Evolutionary conservation across 2,329 filamentous ascomycete genomes (phyloP), one percentile per base, ranked within the genome.

Genomic region (Neonectria hederae): DNA sequence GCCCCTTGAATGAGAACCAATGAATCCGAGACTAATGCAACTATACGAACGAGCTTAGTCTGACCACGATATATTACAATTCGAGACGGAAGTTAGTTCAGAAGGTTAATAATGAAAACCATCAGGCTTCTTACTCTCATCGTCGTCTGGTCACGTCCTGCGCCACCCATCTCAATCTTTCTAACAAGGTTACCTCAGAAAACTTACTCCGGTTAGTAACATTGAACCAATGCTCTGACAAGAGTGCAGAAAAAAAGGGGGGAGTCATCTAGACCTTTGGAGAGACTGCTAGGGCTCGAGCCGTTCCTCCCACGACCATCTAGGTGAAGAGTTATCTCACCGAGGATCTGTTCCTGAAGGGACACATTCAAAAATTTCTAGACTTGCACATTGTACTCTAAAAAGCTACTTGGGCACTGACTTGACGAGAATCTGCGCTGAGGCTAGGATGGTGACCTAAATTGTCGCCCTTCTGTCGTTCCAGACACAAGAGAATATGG

Each of bases 251-350:
- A n/a, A n/a, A n/a, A n/a, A n/a, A n/a, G n/a, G n/a, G n/a, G n/a
- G n/a, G n/a, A n/a, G n/a, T n/a, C n/a, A n/a, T n/a, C n/a, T n/a
- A n/a, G 62, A 54, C 4, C 46, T 57, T 38, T 61, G 57, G 52
- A 61, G 24, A 45, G 46, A 60, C 40, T 46, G 57, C 14, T 4
- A 56, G 54, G 54, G 14, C 46, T 58, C 8, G 54, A 61, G 22
- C 53, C 40, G 35, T 57, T 61, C 17, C 53, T 62, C n/a, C 28
- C n/a, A 24, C 45, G 30, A 54, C 17, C 48, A 62, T 17, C 3
- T 40, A 35, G 6, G 26, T 54, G 28, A 43, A 17, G 24, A n/a
- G n/a, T n/a, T n/a, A n/a, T 35, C n/a, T 32, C n/a, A n/a, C 28
- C 6, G 21, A 54, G 22, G 53, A 57, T 30, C 5, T 10, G 1